Evolutionary conservation across 2,329 filamentous ascomycete genomes (phyloP).

Genomic region (Microsporum audouinii): DNA sequence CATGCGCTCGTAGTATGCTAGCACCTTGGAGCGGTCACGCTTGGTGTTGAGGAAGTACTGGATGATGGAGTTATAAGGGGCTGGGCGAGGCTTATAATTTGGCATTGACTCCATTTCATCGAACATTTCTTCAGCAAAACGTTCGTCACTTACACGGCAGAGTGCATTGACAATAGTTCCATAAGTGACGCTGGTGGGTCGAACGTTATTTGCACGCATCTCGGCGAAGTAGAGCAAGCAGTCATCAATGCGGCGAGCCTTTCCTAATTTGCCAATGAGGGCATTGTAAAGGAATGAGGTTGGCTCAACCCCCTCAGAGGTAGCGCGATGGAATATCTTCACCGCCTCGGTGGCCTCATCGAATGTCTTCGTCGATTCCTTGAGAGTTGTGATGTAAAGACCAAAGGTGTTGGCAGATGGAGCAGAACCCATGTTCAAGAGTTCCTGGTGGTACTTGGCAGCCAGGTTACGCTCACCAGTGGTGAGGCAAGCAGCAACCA

Average conservation of each 20-base stretch:
- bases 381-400: slow-evolving; percentile 97
- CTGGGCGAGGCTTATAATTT: slow-evolving; percentile 95
- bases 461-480: slow-evolving; percentile 70
- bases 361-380: slow-evolving; percentile 94
- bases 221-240: slow-evolving; percentile 96
- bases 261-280: slow-evolving; percentile 93
- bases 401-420: slow-evolving; percentile 97
- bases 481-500: slow-evolving; percentile 84
- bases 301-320: slow-evolving; percentile 86
- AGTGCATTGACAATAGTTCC: slow-evolving; percentile 96
- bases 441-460: slow-evolving; percentile 78
- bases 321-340: slow-evolving; percentile 91
- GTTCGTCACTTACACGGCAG: slow-evolving; percentile 93
- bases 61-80: slow-evolving; percentile 98
- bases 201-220: slow-evolving; percentile 86
- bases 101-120: slow-evolving; percentile 98
- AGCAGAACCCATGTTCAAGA: slow-evolving; percentile 78
- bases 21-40: slow-evolving; percentile 85
- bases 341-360: slow-evolving; percentile 95
- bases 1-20: slow-evolving; percentile 94
- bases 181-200: slow-evolving; percentile 94
- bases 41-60: slow-evolving; percentile 98
- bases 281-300: slow-evolving; percentile 98
- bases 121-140: slow-evolving; percentile 93
- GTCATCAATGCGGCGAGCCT: slow-evolving; percentile 94